Conservation (phyloP, 139 green algal genomes). For the Cymbomonas tetramitiformis region DNA sequence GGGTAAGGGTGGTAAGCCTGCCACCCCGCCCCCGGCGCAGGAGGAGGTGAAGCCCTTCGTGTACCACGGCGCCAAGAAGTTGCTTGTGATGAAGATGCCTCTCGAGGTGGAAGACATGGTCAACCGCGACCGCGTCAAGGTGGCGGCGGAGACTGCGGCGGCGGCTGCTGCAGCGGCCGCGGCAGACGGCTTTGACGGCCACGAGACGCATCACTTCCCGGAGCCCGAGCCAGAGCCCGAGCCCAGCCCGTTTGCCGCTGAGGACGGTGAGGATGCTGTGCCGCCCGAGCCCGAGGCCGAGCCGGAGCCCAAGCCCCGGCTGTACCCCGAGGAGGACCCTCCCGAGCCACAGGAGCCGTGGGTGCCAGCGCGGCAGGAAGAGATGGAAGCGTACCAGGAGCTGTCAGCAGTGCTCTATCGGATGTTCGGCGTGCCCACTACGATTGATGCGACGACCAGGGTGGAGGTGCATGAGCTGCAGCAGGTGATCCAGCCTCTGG, state of each 20-base stretch:
- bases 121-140: conserved; percentile 38
- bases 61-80: no score
- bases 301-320: conserved; percentile 3
- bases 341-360: not conserved
- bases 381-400: not conserved
- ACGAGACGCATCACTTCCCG: not conserved
- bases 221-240: not conserved
- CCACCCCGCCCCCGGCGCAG: no score
- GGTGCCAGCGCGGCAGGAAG: no score
- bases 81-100: not conserved
- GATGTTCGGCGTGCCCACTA: not conserved
- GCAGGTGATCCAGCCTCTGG: no score
- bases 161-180: not conserved
- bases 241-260: not conserved
- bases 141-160: conserved; percentile 1
- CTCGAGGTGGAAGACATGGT: no score
- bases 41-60: no score
- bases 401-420: not conserved
- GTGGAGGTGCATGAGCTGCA: not conserved
- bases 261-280: conserved; percentile 4
- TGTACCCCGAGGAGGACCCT: not conserved
- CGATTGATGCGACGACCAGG: not conserved
- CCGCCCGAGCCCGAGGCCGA: not conserved
- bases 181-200: not conserved
- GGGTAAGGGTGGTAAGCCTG: no score